Evolutionary conservation across 352 stramenopile genomes (phyloP).

Genomic region (Peronospora belbahrii): DNA sequence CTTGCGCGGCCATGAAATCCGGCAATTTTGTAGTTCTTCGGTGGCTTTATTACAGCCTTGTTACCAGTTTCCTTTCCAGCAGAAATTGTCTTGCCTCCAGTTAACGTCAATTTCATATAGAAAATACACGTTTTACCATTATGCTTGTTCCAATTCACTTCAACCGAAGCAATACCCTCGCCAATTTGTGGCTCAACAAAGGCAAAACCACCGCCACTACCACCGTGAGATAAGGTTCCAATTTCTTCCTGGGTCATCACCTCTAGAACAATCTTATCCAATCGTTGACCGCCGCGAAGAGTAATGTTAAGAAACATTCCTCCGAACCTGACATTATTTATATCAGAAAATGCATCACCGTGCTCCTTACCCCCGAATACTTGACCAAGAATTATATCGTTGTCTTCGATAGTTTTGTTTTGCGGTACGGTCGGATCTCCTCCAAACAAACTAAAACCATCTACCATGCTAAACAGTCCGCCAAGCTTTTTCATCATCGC

Average conservation of each 20-base stretch:
- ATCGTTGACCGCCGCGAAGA: conserved; percentile 9
- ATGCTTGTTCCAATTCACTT: conserved; percentile 24
- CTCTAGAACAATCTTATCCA: conserved; percentile 12
- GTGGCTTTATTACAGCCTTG: conserved; percentile 3
- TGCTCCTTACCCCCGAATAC: conserved; percentile 16
- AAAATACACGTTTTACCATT: conserved; percentile 22
- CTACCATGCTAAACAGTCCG: neutral
- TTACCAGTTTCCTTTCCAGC: conserved; percentile 16
- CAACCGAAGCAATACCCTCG: conserved; percentile 7
- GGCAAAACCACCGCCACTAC: conserved; percentile 8
- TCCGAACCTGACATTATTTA: conserved; percentile 20
- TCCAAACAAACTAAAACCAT: conserved; percentile 4
- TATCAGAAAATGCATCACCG: conserved; percentile 21
- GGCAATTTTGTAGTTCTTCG: conserved; percentile 11
- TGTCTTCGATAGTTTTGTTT: conserved; percentile 21
- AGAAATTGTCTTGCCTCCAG: conserved; percentile 3
- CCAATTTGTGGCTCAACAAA: conserved; percentile 10
- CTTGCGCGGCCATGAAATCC: conserved; percentile 17
- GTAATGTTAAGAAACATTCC: conserved; percentile 22
- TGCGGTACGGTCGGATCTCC: conserved; percentile 6
- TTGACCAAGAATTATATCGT: conserved; percentile 10
- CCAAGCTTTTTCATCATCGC: too few species aligned
- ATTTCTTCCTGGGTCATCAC: conserved; percentile 9
- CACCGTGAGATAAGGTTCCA: conserved; percentile 17
- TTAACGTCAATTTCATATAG: conserved; percentile 11